Percentiles rank a stretch among this genome's conserved stretches.
phyloP scores from a whole-genome alignment of 2,329 filamentous ascomycete species.

The Cytospora leucostoma region DNA sequence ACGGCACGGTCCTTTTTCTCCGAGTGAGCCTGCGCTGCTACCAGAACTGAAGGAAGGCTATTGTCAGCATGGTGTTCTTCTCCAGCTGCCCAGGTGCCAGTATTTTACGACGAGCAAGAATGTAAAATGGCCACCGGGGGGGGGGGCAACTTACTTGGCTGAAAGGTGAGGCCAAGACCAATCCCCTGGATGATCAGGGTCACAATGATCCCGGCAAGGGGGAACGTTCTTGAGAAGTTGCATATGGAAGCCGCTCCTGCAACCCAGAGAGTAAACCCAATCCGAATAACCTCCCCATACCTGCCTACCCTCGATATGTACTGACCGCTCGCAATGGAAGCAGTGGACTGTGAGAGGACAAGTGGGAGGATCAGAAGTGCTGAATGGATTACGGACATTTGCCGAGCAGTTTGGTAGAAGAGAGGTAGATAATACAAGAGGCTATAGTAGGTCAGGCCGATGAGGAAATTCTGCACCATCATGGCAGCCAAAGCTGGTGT shows the following conservation, averaged over 20 bases:
- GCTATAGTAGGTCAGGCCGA: slow-evolving; percentile 61
- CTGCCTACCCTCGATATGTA: slow-evolving; percentile 59
- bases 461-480: slow-evolving; percentile 59
- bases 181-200: slow-evolving; percentile 53
- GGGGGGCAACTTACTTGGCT: slow-evolving; percentile 37
- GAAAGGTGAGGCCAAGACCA: slow-evolving; percentile 53
- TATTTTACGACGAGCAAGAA: background rate
- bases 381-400: slow-evolving; percentile 39
- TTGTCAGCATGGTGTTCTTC: background rate
- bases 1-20: slow-evolving; percentile 60
- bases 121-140: background rate
- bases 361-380: slow-evolving; percentile 52
- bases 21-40: slow-evolving; percentile 60
- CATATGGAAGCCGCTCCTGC: slow-evolving; percentile 33
- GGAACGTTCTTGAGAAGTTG: background rate
- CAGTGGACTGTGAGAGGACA: slow-evolving; percentile 44
- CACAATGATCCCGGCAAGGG: slow-evolving; percentile 44
- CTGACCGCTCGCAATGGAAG: slow-evolving; percentile 53
- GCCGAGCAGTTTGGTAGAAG: slow-evolving; percentile 55
- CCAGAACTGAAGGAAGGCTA: slow-evolving; percentile 38
- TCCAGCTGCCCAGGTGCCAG: background rate
- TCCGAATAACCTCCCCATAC: slow-evolving; percentile 61
- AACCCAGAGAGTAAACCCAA: slow-evolving; percentile 40
- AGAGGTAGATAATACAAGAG: slow-evolving; percentile 62
- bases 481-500: slow-evolving; percentile 55